Conservation (phyloP, 805 yeast species). For the Trichomonascus vanleenenianus region DNA sequence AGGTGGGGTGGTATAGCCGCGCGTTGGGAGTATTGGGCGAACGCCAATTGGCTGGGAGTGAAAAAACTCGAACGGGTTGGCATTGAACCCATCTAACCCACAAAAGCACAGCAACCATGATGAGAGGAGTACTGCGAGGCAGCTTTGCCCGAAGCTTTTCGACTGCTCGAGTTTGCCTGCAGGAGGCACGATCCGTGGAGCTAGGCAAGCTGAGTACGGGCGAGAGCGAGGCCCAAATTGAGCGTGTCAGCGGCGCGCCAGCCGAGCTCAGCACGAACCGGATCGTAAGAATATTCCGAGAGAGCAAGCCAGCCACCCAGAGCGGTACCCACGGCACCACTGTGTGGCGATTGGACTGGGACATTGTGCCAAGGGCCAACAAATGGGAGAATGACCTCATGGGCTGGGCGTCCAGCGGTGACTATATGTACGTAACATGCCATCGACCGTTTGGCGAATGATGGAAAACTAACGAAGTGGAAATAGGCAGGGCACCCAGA, state of each 20-base stretch:
- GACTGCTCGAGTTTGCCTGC: not conserved
- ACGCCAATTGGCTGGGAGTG: too few relatives aligned
- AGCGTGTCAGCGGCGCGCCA: constrained; percentile 65
- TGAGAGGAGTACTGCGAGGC: not conserved
- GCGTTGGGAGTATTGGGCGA: too few relatives aligned
- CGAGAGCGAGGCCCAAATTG: constrained; percentile 32
- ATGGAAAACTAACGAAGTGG: not conserved
- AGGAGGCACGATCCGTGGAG: constrained; percentile 20
- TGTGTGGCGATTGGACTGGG: constrained; percentile 79
- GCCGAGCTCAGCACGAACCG: constrained; percentile 49
- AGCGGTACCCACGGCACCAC: constrained; percentile 42
- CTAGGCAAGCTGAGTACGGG: too few relatives aligned
- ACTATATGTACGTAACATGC: constrained; percentile 42
- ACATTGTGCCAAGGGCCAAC: constrained; percentile 63
- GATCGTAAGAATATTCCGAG: constrained; percentile 69
- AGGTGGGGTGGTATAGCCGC: too few relatives aligned
- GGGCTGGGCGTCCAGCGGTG: constrained; percentile 76
- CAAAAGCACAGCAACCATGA: too few relatives aligned
- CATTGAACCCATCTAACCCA: too few relatives aligned
- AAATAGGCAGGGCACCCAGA: constrained; percentile 49
- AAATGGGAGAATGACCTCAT: constrained; percentile 87
- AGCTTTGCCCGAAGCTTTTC: not conserved
- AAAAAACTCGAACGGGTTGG: too few relatives aligned
- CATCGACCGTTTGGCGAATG: too few relatives aligned
- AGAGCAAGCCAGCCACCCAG: constrained; percentile 76